These are phyloP conservation scores for Tricholoma hemisulphureum DNA, from an alignment of 768 basidiomycete species.

Conservation along the genomic window DNA sequence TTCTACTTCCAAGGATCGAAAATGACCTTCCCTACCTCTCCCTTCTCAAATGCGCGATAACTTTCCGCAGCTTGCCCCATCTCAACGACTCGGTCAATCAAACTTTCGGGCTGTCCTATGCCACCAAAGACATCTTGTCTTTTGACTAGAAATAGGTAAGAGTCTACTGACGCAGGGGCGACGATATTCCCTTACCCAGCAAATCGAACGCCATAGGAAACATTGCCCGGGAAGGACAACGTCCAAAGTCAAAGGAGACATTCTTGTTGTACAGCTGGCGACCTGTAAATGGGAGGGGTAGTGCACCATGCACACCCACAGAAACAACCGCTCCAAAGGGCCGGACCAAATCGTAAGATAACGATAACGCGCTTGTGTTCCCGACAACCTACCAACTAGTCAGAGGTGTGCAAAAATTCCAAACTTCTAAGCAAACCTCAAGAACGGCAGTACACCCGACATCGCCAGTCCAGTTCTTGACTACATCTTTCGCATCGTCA, in stretches of 20 bases:
- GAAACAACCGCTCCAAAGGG: constrained; percentile 75
- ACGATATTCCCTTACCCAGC: constrained; percentile 37
- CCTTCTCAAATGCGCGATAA: constrained; percentile 71
- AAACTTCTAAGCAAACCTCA: constrained; percentile 45
- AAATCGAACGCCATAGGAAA: constrained; percentile 70
- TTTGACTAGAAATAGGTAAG: constrained; percentile 38
- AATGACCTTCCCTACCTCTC: constrained; percentile 70
- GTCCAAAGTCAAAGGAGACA: constrained; percentile 75
- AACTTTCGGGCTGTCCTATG: constrained; percentile 58
- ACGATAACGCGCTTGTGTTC: constrained; percentile 56
- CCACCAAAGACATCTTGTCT: constrained; percentile 73
- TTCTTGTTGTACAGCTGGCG: constrained; percentile 72
- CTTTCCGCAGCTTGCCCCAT: constrained; percentile 54
- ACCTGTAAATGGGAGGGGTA: constrained; percentile 54
- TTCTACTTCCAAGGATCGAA: constrained; percentile 68
- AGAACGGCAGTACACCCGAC: constrained; percentile 65
- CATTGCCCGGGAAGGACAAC: constrained; percentile 78
- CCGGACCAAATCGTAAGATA: constrained; percentile 69
- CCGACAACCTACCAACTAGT: constrained; percentile 61
- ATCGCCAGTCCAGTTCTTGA: constrained; percentile 52
- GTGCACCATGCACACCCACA: constrained; percentile 67
- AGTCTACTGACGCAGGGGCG: not conserved
- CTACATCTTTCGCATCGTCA: constrained; percentile 48
- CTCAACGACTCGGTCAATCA: constrained; percentile 67
- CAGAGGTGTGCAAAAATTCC: not conserved